phyloP scores from a whole-genome alignment of 2,329 filamentous ascomycete genomes.

The Paracorniculantispora psalliotae region DNA sequence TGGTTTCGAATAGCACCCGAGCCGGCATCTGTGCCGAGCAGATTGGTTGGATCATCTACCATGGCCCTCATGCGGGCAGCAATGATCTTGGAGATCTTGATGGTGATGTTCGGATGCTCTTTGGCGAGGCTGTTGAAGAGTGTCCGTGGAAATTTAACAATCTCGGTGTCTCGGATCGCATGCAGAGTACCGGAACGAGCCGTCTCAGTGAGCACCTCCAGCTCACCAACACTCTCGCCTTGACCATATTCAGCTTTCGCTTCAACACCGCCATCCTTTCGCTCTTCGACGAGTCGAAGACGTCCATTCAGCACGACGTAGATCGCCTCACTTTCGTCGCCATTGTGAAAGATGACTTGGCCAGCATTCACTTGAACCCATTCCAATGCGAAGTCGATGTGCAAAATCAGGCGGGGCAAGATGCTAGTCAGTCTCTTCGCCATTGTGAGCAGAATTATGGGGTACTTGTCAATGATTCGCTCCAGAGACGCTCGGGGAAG shows the following conservation, averaged over 20 bases:
- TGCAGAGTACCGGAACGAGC: constrained; percentile 85
- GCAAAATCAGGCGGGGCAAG: constrained; percentile 81
- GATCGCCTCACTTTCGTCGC: constrained; percentile 95
- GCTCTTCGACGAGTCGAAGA: constrained; percentile 76
- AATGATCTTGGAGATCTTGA: constrained; percentile 98
- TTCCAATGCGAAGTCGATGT: constrained; percentile 97
- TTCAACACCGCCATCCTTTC: constrained; percentile 73
- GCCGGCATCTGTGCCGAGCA: constrained; percentile 59
- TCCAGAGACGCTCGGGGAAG: constrained; percentile 81
- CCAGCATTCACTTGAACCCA: constrained; percentile 97
- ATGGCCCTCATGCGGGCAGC: constrained; percentile 88
- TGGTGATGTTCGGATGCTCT: constrained; percentile 96
- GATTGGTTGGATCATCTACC: constrained; percentile 72
- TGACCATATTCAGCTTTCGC: constrained; percentile 92
- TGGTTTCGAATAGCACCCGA: constrained; percentile 49
- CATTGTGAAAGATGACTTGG: constrained; percentile 89
- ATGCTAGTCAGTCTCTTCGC: constrained; percentile 89
- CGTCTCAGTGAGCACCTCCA: constrained; percentile 95
- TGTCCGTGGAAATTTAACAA: constrained; percentile 92
- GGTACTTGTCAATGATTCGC: constrained; percentile 86
- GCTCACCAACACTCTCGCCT: constrained; percentile 93
- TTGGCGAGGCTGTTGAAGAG: constrained; percentile 96
- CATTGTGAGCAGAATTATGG: constrained; percentile 89
- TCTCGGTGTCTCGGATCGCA: constrained; percentile 91
- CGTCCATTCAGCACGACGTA: constrained; percentile 96